A percentile compares a stretch with the other conserved stretches of the same genome.
Conservation (phyloP, 2,329 filamentous ascomycete species). For the Epichloe festucae region DNA sequence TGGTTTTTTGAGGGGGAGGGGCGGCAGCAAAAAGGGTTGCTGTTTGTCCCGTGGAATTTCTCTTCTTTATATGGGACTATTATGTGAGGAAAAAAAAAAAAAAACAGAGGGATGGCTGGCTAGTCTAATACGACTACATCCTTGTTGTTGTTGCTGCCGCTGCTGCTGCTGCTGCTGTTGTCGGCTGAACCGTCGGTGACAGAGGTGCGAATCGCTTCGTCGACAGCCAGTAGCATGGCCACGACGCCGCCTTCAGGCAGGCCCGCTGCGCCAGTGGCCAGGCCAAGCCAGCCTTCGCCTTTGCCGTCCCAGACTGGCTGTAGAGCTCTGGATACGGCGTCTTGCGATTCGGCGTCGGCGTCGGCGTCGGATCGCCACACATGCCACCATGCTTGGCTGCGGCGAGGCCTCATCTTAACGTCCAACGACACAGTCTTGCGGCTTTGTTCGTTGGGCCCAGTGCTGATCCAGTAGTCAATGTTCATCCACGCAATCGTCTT, state of each 20-base stretch:
- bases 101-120: background rate
- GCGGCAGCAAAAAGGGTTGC: too few relatives aligned
- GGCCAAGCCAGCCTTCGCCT: constrained; percentile 34
- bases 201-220: constrained; percentile 30
- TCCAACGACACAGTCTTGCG: constrained; percentile 33
- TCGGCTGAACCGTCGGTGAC: constrained; percentile 3
- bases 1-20: too few relatives aligned
- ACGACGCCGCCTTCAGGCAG: constrained; percentile 26
- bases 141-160: background rate
- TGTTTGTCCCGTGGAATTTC: too few relatives aligned
- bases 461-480: constrained; percentile 36
- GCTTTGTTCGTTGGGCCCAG: constrained; percentile 10
- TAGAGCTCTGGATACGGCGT: constrained; percentile 27
- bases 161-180: background rate
- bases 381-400: constrained; percentile 39
- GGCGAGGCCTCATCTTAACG: constrained; percentile 35
- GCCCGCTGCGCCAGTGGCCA: constrained; percentile 34
- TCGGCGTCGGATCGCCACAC: constrained; percentile 24
- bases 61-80: background rate
- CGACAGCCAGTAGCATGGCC: constrained; percentile 33
- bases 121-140: constrained; percentile 10
- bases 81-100: background rate
- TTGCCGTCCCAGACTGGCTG: constrained; percentile 31
- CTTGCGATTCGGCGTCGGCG: constrained; percentile 11
- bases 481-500: constrained; percentile 44